Evolutionary conservation across 1,139 yeast species (phyloP), one percentile per base, ranked within the genome.

Genomic region (Kazachstania sp.): DNA sequence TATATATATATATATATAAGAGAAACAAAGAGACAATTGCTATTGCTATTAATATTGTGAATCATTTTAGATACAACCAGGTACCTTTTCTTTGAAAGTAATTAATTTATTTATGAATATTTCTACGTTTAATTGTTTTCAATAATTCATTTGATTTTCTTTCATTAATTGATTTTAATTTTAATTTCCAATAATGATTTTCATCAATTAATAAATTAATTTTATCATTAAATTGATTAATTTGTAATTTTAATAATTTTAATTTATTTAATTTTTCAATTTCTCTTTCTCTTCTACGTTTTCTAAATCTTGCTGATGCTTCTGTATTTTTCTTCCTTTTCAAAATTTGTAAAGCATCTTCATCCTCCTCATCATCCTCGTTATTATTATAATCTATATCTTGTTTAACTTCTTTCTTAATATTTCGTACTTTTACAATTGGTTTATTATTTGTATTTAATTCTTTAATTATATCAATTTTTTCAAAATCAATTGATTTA

Each of bases 291-390:
- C 60, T 59, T 49, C 57, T 55, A 38, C 66, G 58, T 29, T 55
- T 46, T 3, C 66, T 51, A 49, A 61, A 61, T 29, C 66, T 47
- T n/a, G 64, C 63, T 20, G 61, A 54, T 3, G 66, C 66, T 40
- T 60, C 66, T 15, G 63, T 59, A 47, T 59, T 60, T 54, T 55
- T 34, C 53, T 52, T 37, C 59, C 51, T 42, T 54, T 59, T 44
- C 53, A 55, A 26, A 51, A 28, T 18, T 15, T 28, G 28, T 7
- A 20, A 19, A 13, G 26, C 35, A 5, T 47, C 43, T 12, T 37
- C 37, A 5, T 32, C 36, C 26, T 31, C 4, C 6, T 37, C 39
- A 3, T 31, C 26, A 26, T 34, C 41, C 26, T 5, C 43, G 11
- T 37, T 30, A 5, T n/a, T 32, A n/a, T n/a, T n/a, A n/a, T n/a